Conservation (phyloP, 768 basidiomycete species). For the Brasilioporus rufonigricans region DNA sequence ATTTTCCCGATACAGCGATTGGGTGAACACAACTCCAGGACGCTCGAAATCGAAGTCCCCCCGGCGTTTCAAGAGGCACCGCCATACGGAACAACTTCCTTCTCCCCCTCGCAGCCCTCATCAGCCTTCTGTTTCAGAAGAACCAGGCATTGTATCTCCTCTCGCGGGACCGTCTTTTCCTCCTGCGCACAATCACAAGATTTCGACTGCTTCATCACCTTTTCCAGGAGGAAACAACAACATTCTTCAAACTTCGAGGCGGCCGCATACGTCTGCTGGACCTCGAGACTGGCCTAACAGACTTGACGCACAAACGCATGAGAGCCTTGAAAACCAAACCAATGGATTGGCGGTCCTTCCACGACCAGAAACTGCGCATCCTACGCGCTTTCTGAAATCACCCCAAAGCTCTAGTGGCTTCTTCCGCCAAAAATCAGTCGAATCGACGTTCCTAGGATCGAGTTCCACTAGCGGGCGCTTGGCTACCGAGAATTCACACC, state of each 20-base stretch:
- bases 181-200: conserved; percentile 22
- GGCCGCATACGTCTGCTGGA: conserved; percentile 77
- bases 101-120: conserved; percentile 40
- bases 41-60: conserved; percentile 61
- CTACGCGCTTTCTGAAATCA: conserved; percentile 14
- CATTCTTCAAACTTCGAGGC: conserved; percentile 37
- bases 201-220: conserved; percentile 32
- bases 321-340: conserved; percentile 13
- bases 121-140: conserved; percentile 7
- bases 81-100: conserved; percentile 30
- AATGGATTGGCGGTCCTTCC: conserved; percentile 14
- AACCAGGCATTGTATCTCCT: conserved; percentile 4
- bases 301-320: conserved; percentile 17
- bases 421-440: conserved; percentile 23
- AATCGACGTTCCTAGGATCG: conserved; percentile 31
- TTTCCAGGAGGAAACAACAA: conserved; percentile 26
- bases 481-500: conserved; percentile 17
- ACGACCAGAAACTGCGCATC: conserved; percentile 30
- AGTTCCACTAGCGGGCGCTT: conserved; percentile 48
- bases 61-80: conserved; percentile 40
- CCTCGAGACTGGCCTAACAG: conserved; percentile 52
- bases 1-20: conserved; percentile 55
- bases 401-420: conserved; percentile 11
- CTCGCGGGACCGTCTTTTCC: conserved; percentile 4
- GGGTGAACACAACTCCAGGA: conserved; percentile 23